Evolutionary conservation across 75 land plant species (phyloP).

Genomic region (Cupressus sempervirens): DNA sequence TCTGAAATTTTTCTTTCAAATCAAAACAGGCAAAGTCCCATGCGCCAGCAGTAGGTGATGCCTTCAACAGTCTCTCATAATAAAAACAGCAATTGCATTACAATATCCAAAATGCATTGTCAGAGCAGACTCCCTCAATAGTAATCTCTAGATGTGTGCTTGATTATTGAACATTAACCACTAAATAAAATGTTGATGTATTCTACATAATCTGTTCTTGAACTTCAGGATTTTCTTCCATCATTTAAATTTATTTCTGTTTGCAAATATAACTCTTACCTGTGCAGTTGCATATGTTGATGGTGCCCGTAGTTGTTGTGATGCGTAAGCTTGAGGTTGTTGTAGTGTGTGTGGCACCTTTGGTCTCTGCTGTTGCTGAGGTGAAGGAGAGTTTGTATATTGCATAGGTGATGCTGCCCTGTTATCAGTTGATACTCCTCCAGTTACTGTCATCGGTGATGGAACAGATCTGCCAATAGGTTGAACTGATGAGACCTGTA

Average conservation of each 20-base stretch:
- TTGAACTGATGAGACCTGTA: conserved; percentile 18
- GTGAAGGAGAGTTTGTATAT: conserved; percentile 37
- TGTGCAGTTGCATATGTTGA: conserved; percentile 26
- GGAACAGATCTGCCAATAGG: conserved; percentile 10
- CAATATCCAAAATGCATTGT: not conserved
- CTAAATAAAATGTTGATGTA: not conserved
- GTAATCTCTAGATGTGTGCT: not conserved
- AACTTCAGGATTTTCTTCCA: not conserved
- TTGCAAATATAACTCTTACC: conserved; percentile 11
- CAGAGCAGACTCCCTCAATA: not conserved
- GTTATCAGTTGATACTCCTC: conserved; percentile 9
- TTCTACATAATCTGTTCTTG: not conserved
- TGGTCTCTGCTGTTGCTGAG: conserved; percentile 39
- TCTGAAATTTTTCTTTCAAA: not conserved
- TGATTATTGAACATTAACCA: not conserved
- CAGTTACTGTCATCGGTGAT: conserved; percentile 14
- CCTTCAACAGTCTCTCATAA: not conserved
- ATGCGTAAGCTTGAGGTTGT: conserved; percentile 31
- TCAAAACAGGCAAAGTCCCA: not conserved
- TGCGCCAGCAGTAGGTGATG: not conserved
- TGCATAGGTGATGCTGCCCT: conserved; percentile 22
- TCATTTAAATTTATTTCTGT: not conserved
- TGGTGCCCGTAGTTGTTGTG: conserved; percentile 30
- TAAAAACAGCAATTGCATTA: not conserved
- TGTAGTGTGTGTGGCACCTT: conserved; percentile 32